phyloP scores from a whole-genome alignment of 495 filamentous ascomycete genomes.

The Penicillium psychrofluorescens region DNA sequence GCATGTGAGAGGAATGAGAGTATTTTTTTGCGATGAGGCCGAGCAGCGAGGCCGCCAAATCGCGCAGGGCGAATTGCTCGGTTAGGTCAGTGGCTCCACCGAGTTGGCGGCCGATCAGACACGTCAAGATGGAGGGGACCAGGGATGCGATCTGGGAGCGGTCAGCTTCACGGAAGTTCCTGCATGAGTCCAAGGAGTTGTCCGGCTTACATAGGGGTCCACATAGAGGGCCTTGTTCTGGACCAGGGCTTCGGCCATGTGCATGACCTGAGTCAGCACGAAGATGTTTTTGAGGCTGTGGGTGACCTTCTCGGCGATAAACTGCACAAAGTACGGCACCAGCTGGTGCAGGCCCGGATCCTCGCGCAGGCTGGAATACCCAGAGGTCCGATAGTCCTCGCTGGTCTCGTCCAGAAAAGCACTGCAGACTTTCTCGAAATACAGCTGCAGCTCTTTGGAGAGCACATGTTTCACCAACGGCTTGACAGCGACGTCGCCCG shows the following conservation, averaged over 20 bases:
- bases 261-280: conserved; percentile 82
- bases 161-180: conserved; percentile 4
- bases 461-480: conserved; percentile 91
- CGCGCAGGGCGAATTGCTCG: conserved; percentile 74
- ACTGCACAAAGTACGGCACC: conserved; percentile 90
- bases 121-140: conserved; percentile 84
- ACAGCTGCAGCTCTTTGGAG: conserved; percentile 91
- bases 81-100: conserved; percentile 45
- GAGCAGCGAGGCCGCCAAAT: conserved; percentile 73
- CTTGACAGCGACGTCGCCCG: conserved; percentile 73
- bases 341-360: conserved; percentile 94
- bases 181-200: background rate
- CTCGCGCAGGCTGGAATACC: conserved; percentile 68
- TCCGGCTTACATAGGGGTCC: conserved; percentile 68
- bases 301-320: conserved; percentile 89
- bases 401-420: conserved; percentile 79
- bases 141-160: conserved; percentile 54
- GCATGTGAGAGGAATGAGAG: conserved; percentile 60
- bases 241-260: conserved; percentile 73
- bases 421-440: conserved; percentile 87
- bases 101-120: conserved; percentile 78
- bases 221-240: conserved; percentile 76
- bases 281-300: conserved; percentile 83
- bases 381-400: conserved; percentile 79
- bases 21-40: conserved; percentile 68